phyloP scores from a whole-genome alignment of 2,329 filamentous ascomycete genomes.

The Ceratocystis huliohia region DNA sequence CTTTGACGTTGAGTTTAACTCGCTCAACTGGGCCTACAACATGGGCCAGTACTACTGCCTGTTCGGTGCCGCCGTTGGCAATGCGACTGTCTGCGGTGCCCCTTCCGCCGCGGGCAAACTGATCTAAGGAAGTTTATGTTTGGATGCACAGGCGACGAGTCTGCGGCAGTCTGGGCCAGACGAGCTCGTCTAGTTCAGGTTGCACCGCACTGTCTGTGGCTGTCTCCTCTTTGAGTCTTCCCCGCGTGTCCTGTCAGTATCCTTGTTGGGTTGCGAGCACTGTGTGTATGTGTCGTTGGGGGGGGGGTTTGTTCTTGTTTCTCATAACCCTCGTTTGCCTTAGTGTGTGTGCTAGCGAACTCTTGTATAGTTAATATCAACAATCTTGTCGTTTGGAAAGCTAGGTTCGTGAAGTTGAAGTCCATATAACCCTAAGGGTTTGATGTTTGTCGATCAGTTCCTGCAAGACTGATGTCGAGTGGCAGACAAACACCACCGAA shows the following conservation, averaged over 20 bases:
- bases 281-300: too few relatives aligned
- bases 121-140: background rate
- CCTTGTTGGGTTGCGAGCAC: too few relatives aligned
- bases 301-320: background rate
- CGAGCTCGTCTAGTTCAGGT: background rate
- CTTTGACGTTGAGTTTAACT: constrained; percentile 23
- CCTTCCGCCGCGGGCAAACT: constrained; percentile 1
- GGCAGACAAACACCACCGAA: background rate
- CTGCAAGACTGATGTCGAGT: background rate
- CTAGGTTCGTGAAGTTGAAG: background rate
- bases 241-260: too few relatives aligned
- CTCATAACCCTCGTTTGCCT: background rate
- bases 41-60: constrained; percentile 22
- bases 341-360: background rate
- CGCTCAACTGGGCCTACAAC: constrained; percentile 21
- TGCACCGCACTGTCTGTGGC: too few relatives aligned
- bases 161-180: background rate
- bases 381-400: background rate
- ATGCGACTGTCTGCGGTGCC: constrained; percentile 18
- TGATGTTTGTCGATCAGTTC: background rate
- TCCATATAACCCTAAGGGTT: background rate
- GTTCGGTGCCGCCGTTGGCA: constrained; percentile 18
- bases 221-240: too few relatives aligned
- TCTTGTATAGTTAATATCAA: background rate
- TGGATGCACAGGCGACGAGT: background rate